A percentile compares a stretch with the other conserved stretches of the same genome.
Evolutionary conservation across 2,329 filamentous ascomycete genomes (phyloP).

Genomic region (Curvularia sp.): DNA sequence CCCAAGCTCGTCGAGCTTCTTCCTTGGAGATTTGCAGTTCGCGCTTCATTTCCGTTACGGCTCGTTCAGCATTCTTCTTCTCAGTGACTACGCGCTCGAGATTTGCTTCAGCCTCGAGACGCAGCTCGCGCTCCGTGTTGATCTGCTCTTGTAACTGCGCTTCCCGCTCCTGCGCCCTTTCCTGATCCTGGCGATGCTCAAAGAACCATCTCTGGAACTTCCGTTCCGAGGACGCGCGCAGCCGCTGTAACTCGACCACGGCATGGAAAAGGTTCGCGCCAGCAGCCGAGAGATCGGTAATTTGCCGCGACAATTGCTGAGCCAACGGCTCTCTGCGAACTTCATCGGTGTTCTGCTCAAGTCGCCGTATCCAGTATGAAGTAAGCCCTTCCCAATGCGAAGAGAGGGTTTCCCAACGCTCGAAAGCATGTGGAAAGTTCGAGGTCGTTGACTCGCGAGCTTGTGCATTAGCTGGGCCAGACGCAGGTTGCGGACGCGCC

Average conservation of each 20-base stretch:
- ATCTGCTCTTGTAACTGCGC: constrained; percentile 72
- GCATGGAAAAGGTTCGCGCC: constrained; percentile 97
- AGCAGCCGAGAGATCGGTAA: constrained; percentile 95
- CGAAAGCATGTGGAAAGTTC: constrained; percentile 94
- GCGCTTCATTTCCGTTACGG: constrained; percentile 88
- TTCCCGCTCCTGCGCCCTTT: constrained; percentile 81
- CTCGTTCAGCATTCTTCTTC: constrained; percentile 73
- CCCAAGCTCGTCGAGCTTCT: constrained; percentile 94
- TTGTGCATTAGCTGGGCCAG: constrained; percentile 37
- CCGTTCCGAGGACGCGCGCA: constrained; percentile 92
- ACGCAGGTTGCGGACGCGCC: constrained; percentile 36
- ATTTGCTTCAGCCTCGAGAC: constrained; percentile 71
- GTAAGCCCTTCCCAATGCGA: constrained; percentile 98
- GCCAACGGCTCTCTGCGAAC: constrained; percentile 82
- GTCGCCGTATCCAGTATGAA: constrained; percentile 92
- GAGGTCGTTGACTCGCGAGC: constrained; percentile 58
- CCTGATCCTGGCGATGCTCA: constrained; percentile 87
- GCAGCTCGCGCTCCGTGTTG: constrained; percentile 77
- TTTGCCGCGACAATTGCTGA: constrained; percentile 88
- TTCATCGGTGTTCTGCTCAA: constrained; percentile 90
- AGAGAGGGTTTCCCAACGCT: constrained; percentile 95
- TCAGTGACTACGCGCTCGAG: constrained; percentile 73
- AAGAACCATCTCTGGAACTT: constrained; percentile 99
- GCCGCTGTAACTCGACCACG: constrained; percentile 91
- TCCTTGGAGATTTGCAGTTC: constrained; percentile 95